phyloP scores from a whole-genome alignment of 2,329 filamentous ascomycete genomes.

The Drechslerella coelobrocha region DNA sequence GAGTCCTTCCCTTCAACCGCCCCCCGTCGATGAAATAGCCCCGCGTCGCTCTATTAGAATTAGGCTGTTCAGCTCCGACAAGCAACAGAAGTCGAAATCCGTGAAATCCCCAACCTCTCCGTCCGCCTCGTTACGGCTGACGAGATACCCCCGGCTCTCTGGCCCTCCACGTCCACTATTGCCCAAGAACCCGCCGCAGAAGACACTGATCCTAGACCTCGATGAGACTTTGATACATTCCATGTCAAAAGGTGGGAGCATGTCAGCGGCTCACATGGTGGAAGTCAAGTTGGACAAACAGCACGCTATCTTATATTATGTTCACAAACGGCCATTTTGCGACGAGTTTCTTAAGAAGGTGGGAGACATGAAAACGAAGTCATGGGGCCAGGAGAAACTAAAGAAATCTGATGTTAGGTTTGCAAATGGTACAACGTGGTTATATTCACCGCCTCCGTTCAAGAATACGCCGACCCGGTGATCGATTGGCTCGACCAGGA shows the following conservation, averaged over 20 bases:
- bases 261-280: slow-evolving; percentile 98
- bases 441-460: slow-evolving; percentile 94
- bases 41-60: slow-evolving; percentile 85
- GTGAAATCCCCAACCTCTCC: slow-evolving; percentile 94
- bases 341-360: slow-evolving; percentile 92
- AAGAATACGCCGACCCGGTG: slow-evolving; percentile 97
- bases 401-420: slow-evolving; percentile 64
- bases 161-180: slow-evolving; percentile 88
- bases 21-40: slow-evolving; percentile 63
- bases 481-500: slow-evolving; percentile 99
- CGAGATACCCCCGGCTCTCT: slow-evolving; percentile 87
- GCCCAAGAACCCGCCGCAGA: slow-evolving; percentile 87
- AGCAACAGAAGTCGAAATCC: slow-evolving; percentile 77
- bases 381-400: background rate
- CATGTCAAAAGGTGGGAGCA: slow-evolving; percentile 92
- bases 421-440: slow-evolving; percentile 99
- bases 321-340: slow-evolving; percentile 95
- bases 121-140: slow-evolving; percentile 71
- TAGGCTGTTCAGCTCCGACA: slow-evolving; percentile 77
- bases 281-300: slow-evolving; percentile 91
- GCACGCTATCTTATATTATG: slow-evolving; percentile 97
- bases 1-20: slow-evolving; percentile 23
- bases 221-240: slow-evolving; percentile 98
- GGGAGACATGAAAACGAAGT: slow-evolving; percentile 44
- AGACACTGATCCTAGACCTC: slow-evolving; percentile 92